A percentile compares a stretch with the other conserved stretches of the same genome.
Evolutionary conservation across 352 stramenopile genomes (phyloP).

Genomic region (Phytophthora syringae): DNA sequence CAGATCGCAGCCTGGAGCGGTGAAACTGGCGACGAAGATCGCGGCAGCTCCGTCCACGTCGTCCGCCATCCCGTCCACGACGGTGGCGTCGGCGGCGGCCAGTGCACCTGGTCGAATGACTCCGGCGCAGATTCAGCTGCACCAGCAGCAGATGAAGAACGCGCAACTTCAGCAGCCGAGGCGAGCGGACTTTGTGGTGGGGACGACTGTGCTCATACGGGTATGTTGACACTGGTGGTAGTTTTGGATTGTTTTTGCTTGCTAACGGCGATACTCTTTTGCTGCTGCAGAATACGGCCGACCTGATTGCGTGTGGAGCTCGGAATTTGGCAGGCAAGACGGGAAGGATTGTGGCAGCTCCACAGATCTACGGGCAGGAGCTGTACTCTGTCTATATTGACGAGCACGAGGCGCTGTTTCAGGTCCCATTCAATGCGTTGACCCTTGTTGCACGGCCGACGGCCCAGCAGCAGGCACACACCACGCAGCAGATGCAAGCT

Average conservation of each 20-base stretch:
- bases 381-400: slow-evolving; percentile 87
- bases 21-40: slow-evolving; percentile 47
- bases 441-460: slow-evolving; percentile 58
- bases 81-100: slow-evolving; percentile 16
- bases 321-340: slow-evolving; percentile 78
- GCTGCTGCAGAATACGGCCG: slow-evolving; percentile 58
- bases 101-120: slow-evolving; percentile 33
- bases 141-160: slow-evolving; percentile 48
- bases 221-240: slow-evolving; percentile 31
- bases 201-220: slow-evolving; percentile 71
- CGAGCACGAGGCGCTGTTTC: slow-evolving; percentile 81
- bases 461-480: slow-evolving; percentile 44
- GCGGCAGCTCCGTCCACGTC: slow-evolving; percentile 29
- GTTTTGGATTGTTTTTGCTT: not conserved
- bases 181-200: slow-evolving; percentile 70
- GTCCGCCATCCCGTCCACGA: slow-evolving; percentile 40
- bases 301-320: slow-evolving; percentile 77
- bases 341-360: slow-evolving; percentile 74
- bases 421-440: slow-evolving; percentile 82
- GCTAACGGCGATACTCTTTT: slow-evolving; percentile 1
- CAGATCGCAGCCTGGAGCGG: slow-evolving; percentile 28
- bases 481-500: slow-evolving; percentile 43
- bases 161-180: slow-evolving; percentile 40
- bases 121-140: slow-evolving; percentile 35
- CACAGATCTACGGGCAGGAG: slow-evolving; percentile 80